A percentile compares a stretch with the other conserved stretches of the same genome.
phyloP scores from a whole-genome alignment of 352 stramenopile species.

The Globisporangium ultimum region DNA sequence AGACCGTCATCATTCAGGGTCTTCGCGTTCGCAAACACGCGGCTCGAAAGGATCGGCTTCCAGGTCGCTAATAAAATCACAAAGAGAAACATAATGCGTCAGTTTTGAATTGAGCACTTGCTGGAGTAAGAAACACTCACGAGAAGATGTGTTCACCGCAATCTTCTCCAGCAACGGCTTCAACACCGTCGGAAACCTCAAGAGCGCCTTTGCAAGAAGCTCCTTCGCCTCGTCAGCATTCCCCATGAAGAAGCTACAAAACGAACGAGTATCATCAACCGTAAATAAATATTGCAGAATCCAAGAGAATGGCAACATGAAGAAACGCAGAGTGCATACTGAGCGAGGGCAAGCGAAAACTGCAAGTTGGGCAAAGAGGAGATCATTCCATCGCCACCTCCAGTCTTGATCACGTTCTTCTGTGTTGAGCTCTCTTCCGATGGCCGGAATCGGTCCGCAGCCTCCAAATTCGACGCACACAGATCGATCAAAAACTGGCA shows the following conservation, averaged over 20 bases:
- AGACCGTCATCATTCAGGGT: constrained; percentile 50
- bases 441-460: constrained; percentile 45
- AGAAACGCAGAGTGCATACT: constrained; percentile 33
- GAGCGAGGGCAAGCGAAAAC: constrained; percentile 68
- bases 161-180: constrained; percentile 79
- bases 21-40: constrained; percentile 76
- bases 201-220: constrained; percentile 47
- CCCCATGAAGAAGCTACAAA: constrained; percentile 54
- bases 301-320: too few relatives aligned
- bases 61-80: constrained; percentile 47
- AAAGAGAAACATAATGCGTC: neutral
- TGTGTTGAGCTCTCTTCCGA: constrained; percentile 8
- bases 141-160: constrained; percentile 54
- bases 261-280: neutral
- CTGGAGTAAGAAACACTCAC: constrained; percentile 23
- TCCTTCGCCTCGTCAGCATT: constrained; percentile 61
- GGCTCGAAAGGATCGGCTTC: constrained; percentile 66
- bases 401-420: constrained; percentile 15
- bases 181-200: constrained; percentile 67
- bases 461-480: constrained; percentile 48
- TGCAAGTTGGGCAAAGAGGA: constrained; percentile 66
- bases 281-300: neutral
- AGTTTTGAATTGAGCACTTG: neutral
- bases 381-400: constrained; percentile 19
- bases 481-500: constrained; percentile 79